Conservation (phyloP, 371 early-diverging fungal genomes). For the Phascolomyces articulosus region DNA sequence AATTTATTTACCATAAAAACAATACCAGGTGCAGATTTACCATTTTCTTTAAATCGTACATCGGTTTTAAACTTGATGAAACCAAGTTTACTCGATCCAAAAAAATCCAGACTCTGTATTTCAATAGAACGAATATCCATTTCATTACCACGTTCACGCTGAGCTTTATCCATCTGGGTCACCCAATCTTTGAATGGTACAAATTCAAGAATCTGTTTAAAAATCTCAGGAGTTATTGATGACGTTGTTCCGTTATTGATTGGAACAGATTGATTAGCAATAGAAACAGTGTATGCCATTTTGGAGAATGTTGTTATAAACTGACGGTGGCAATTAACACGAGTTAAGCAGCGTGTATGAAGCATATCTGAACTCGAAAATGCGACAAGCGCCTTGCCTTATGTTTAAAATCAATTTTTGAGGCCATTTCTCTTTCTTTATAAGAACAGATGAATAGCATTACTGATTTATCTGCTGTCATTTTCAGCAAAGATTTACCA, state of each 20-base stretch:
- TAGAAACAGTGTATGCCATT: slow-evolving; percentile 27
- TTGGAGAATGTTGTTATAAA: too few relatives aligned
- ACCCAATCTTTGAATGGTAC: slow-evolving; percentile 71
- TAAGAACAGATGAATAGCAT: slow-evolving; percentile 8
- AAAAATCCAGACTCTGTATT: slow-evolving; percentile 74
- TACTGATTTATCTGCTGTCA: slow-evolving; percentile 13
- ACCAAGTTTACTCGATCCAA: slow-evolving; percentile 66
- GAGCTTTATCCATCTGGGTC: slow-evolving; percentile 45
- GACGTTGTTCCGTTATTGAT: slow-evolving; percentile 9
- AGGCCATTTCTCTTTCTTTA: too few relatives aligned
- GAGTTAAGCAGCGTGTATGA: too few relatives aligned
- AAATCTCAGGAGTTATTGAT: slow-evolving; percentile 7
- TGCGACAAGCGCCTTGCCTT: too few relatives aligned
- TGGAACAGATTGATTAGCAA: slow-evolving; percentile 31
- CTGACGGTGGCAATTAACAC: too few relatives aligned
- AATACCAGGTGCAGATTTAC: slow-evolving; percentile 69
- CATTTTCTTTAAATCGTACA: slow-evolving; percentile 51
- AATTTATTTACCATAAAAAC: slow-evolving; percentile 77
- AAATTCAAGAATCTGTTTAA: slow-evolving; percentile 51
- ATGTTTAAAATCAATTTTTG: too few relatives aligned
- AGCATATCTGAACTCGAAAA: too few relatives aligned
- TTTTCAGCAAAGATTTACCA: slow-evolving; percentile 19
- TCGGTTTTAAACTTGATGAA: slow-evolving; percentile 77
- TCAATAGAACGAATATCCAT: slow-evolving; percentile 50
- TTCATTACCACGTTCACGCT: slow-evolving; percentile 37